These are phyloP conservation scores for Lithospermum erythrorhizon DNA, from an alignment of 257 asterid species.

Conservation along the genomic window DNA sequence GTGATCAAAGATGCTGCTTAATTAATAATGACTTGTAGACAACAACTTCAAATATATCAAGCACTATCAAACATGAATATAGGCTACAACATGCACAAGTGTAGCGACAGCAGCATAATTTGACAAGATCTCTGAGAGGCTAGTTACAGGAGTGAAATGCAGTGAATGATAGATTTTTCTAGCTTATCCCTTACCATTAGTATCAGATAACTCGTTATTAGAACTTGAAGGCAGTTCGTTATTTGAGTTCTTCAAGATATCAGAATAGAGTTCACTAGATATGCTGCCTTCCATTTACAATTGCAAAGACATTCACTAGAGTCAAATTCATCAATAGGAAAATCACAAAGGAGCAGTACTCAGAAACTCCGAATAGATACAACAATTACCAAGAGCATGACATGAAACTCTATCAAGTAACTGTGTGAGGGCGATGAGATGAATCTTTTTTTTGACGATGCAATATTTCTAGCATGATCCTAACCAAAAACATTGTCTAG, in stretches of 20 bases:
- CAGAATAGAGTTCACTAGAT: constrained; percentile 40
- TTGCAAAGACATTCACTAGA: no score
- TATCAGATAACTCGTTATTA: not conserved
- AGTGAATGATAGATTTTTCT: not conserved
- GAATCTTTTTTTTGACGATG: no score
- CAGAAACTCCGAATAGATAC: no score
- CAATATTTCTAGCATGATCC: no score
- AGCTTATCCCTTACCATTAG: constrained; percentile 7
- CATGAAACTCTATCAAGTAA: no score
- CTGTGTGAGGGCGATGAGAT: no score
- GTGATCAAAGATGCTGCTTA: not conserved
- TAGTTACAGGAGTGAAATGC: not conserved
- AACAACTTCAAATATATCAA: not conserved
- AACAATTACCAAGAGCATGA: no score
- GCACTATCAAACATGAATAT: not conserved
- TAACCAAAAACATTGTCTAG: no score
- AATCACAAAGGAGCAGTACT: no score
- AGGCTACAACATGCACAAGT: not conserved
- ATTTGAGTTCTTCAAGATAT: constrained; percentile 24
- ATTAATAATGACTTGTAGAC: no score
- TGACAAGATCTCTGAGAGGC: not conserved
- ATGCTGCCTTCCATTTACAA: constrained; percentile 33
- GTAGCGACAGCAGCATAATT: not conserved
- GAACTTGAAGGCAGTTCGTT: constrained; percentile 15
- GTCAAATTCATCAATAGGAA: no score